Evolutionary conservation across 148 eudicot species (phyloP).

Genomic region (Rhododendron ovatum): DNA sequence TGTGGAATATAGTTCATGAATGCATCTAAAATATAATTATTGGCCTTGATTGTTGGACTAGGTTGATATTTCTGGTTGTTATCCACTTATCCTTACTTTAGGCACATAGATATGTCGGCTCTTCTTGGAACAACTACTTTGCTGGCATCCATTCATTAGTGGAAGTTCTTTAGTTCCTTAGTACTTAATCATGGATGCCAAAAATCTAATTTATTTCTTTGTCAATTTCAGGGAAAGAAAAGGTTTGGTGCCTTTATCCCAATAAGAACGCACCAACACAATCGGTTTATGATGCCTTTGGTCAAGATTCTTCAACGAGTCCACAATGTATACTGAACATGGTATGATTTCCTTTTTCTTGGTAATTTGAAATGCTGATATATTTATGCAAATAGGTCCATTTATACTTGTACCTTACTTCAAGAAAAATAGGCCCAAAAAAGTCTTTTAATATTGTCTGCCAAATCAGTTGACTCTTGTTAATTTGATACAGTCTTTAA

Average conservation of each 20-base stretch:
- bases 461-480: not conserved
- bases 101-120: not conserved
- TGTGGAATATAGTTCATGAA: not conserved
- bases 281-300: constrained; percentile 58
- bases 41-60: not conserved
- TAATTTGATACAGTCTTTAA: not conserved
- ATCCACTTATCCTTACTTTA: not conserved
- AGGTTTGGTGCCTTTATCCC: constrained; percentile 82
- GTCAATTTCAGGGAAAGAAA: constrained; percentile 56
- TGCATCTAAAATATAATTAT: not conserved
- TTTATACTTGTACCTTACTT: not conserved
- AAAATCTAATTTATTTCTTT: not conserved
- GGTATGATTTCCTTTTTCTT: constrained; percentile 14
- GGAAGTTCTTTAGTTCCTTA: not conserved
- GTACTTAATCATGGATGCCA: not conserved
- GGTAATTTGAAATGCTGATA: not conserved
- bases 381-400: not conserved
- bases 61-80: not conserved
- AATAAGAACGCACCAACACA: constrained; percentile 61
- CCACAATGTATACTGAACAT: constrained; percentile 10
- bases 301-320: constrained; percentile 19
- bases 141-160: not conserved
- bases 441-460: not conserved
- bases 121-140: not conserved
- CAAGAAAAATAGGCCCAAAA: not conserved